Evolutionary conservation across 768 basidiomycete genomes (phyloP).

Genomic region (Russula lepida): DNA sequence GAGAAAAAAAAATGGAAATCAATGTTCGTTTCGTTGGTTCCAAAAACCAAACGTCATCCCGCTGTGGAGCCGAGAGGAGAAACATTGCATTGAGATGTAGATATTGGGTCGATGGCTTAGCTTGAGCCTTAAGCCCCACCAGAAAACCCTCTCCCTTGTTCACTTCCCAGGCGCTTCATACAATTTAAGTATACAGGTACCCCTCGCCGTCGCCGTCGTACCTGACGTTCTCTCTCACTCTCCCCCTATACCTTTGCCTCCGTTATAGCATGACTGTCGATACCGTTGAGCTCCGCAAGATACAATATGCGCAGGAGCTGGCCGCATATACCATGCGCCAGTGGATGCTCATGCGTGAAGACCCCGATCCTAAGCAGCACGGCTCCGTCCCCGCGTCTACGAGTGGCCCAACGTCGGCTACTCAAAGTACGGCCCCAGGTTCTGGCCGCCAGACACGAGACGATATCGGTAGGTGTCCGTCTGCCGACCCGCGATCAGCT

Average conservation of each 20-base stretch:
- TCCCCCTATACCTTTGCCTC: background rate
- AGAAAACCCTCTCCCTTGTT: background rate
- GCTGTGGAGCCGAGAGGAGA: background rate
- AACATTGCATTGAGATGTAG: background rate
- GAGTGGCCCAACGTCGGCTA: background rate
- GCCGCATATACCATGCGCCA: slow-evolving; percentile 34
- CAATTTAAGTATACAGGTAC: background rate
- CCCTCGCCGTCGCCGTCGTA: background rate
- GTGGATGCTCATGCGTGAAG: slow-evolving; percentile 29
- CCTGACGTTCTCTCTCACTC: background rate
- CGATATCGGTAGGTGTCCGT: background rate
- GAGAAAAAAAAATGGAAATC: background rate
- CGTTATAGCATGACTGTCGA: slow-evolving; percentile 9
- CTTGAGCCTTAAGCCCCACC: background rate
- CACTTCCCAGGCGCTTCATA: background rate
- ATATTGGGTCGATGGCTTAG: background rate
- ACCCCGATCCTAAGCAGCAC: slow-evolving; percentile 21
- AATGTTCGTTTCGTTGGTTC: background rate
- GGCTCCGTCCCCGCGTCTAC: background rate
- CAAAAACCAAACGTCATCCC: background rate
- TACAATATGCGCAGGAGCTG: slow-evolving; percentile 32
- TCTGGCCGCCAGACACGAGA: background rate
- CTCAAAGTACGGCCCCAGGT: background rate
- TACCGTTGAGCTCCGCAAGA: slow-evolving; percentile 27
- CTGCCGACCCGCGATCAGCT: background rate